Conservation (phyloP, 768 basidiomycete genomes). For the Lactarius quietus region DNA sequence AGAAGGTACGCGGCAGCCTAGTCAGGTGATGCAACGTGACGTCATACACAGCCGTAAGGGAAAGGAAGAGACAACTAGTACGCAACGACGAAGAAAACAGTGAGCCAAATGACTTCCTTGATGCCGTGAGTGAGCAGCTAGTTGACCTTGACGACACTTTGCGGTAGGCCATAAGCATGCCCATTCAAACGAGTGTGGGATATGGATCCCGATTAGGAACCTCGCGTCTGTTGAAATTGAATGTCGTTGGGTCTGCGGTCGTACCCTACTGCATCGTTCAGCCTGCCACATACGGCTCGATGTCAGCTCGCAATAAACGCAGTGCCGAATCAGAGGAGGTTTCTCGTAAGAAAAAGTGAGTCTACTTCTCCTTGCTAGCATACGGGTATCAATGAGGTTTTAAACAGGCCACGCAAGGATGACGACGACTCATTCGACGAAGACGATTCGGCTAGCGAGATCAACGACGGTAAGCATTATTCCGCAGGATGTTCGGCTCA, state of each 20-base stretch:
- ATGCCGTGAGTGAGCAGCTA: neutral
- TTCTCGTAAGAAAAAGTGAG: slow-evolving; percentile 33
- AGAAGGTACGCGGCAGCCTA: neutral
- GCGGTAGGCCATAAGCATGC: neutral
- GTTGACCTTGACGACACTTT: neutral
- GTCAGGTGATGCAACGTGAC: neutral
- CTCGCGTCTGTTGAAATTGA: slow-evolving; percentile 10
- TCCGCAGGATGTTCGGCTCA: neutral
- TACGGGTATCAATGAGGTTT: slow-evolving; percentile 27
- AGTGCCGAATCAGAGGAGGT: slow-evolving; percentile 21
- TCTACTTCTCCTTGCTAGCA: slow-evolving; percentile 1
- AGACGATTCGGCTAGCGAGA: slow-evolving; percentile 29
- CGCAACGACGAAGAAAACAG: neutral
- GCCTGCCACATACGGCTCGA: slow-evolving; percentile 10
- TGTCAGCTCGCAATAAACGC: slow-evolving; percentile 18
- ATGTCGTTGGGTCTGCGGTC: neutral
- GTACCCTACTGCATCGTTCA: neutral
- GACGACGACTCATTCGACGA: slow-evolving; percentile 31
- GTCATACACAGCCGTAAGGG: neutral
- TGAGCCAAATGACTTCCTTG: neutral
- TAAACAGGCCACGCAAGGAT: slow-evolving; percentile 25
- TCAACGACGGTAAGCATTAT: slow-evolving; percentile 29
- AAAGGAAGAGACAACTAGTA: neutral
- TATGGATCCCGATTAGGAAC: slow-evolving; percentile 10
- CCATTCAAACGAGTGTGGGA: slow-evolving; percentile 12